Percentiles rank a stretch among this genome's conserved stretches.
Evolutionary conservation across 768 basidiomycete species (phyloP).

Genomic region (Hortiboletus flavorubellus): DNA sequence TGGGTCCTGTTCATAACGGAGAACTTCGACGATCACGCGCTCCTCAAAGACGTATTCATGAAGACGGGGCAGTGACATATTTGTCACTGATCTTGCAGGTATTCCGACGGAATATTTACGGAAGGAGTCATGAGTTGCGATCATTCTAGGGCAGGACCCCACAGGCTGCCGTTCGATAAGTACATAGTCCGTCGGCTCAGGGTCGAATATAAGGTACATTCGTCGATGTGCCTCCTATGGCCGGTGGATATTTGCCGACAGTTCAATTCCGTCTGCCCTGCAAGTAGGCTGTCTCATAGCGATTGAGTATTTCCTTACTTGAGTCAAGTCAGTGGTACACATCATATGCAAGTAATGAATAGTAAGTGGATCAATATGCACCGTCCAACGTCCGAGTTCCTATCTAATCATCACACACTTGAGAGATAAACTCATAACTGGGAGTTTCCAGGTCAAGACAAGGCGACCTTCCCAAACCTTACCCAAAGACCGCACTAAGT

Average conservation of each 20-base stretch:
- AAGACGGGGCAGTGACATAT: conserved; percentile 4
- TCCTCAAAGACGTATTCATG: conserved; percentile 1
- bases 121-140: conserved; percentile 2
- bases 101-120: conserved; percentile 8
- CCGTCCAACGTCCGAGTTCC: neutral
- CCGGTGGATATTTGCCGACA: neutral
- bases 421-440: too few species aligned
- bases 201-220: conserved; percentile 13
- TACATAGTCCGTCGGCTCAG: conserved; percentile 3
- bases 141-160: neutral
- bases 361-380: conserved; percentile 17
- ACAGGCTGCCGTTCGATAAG: neutral
- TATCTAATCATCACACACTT: neutral
- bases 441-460: conserved; percentile 6
- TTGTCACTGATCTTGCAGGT: conserved; percentile 4
- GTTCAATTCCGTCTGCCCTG: neutral
- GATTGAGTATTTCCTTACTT: neutral
- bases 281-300: neutral
- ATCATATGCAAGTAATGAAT: conserved; percentile 3
- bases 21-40: conserved; percentile 9
- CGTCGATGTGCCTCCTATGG: neutral
- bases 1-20: conserved; percentile 9
- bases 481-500: conserved; percentile 60
- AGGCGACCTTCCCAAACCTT: conserved; percentile 36
- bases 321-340: conserved; percentile 5